Conservation (phyloP, 2,329 filamentous ascomycete species). For the Aspergillus intermedius region DNA sequence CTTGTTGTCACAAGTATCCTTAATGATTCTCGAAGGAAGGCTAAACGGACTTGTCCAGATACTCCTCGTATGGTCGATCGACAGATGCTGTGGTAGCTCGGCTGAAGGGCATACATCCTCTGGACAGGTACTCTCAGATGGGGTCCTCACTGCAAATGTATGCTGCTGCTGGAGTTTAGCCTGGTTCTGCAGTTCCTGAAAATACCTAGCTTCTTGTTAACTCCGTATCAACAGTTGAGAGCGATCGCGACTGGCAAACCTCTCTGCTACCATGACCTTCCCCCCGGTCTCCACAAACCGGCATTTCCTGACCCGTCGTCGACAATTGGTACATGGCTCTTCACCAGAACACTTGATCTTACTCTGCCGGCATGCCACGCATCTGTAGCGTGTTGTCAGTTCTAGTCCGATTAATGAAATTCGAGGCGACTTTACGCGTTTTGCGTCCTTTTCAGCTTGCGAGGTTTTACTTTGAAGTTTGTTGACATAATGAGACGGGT, state of each 20-base stretch:
- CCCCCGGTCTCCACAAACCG: slow-evolving; percentile 23
- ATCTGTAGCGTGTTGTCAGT: slow-evolving; percentile 7
- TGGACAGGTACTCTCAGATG: slow-evolving; percentile 19
- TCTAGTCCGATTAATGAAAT: too few species aligned
- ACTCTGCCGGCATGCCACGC: slow-evolving; percentile 31
- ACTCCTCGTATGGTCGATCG: slow-evolving; percentile 5
- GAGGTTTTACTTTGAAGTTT: too few species aligned
- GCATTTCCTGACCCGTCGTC: slow-evolving; percentile 19
- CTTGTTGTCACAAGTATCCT: slow-evolving; percentile 10
- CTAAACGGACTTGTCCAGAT: slow-evolving; percentile 19
- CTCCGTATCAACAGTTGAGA: background rate
- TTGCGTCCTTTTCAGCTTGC: too few species aligned
- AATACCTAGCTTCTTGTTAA: slow-evolving; percentile 4
- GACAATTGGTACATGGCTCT: slow-evolving; percentile 29
- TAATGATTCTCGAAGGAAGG: slow-evolving; percentile 11
- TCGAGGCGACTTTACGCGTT: too few species aligned
- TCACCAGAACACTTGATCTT: slow-evolving; percentile 41
- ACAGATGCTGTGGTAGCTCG: background rate
- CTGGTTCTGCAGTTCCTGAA: slow-evolving; percentile 12
- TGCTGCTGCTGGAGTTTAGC: slow-evolving; percentile 20
- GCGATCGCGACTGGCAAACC: slow-evolving; percentile 11
- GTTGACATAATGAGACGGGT: background rate
- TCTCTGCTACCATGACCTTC: slow-evolving; percentile 29
- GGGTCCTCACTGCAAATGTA: slow-evolving; percentile 15
- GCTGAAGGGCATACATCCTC: background rate